phyloP scores from a whole-genome alignment of 352 stramenopile genomes.

The Hyaloperonospora arabidopsidis region DNA sequence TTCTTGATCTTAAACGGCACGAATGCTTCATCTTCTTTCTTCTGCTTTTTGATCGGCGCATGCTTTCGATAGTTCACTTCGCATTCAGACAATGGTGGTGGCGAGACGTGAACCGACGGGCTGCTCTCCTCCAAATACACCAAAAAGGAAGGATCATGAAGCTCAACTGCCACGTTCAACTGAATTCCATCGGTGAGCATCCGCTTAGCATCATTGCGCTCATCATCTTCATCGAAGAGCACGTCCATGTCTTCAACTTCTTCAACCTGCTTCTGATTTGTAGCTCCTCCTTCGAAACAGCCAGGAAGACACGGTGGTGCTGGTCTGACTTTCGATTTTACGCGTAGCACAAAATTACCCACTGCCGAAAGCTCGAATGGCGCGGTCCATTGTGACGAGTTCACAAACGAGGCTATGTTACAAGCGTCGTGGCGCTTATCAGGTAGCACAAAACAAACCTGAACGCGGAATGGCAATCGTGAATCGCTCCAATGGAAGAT shows the following conservation, averaged over 20 bases:
- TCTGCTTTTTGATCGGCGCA: conserved; percentile 25
- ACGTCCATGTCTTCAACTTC: conserved; percentile 23
- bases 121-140: conserved; percentile 49
- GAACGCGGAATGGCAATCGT: conserved; percentile 50
- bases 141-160: conserved; percentile 73
- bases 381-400: conserved; percentile 63
- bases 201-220: conserved; percentile 28
- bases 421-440: conserved; percentile 19
- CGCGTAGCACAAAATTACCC: conserved; percentile 69
- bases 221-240: conserved; percentile 35
- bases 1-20: conserved; percentile 79
- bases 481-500: conserved; percentile 77
- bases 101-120: conserved; percentile 19
- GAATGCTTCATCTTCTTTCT: conserved; percentile 50
- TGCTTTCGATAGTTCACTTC: conserved; percentile 23
- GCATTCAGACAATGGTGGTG: conserved; percentile 27
- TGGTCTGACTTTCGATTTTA: conserved; percentile 49
- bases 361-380: conserved; percentile 75
- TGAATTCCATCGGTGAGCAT: conserved; percentile 36
- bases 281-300: conserved; percentile 36
- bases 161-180: conserved; percentile 70
- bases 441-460: conserved; percentile 59
- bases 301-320: conserved; percentile 32
- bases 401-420: conserved; percentile 24
- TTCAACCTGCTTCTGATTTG: conserved; percentile 17